A percentile compares a stretch with the other conserved stretches of the same genome.
Evolutionary conservation across 306 rosid genomes (phyloP).

Genomic region (Glycine soja): DNA sequence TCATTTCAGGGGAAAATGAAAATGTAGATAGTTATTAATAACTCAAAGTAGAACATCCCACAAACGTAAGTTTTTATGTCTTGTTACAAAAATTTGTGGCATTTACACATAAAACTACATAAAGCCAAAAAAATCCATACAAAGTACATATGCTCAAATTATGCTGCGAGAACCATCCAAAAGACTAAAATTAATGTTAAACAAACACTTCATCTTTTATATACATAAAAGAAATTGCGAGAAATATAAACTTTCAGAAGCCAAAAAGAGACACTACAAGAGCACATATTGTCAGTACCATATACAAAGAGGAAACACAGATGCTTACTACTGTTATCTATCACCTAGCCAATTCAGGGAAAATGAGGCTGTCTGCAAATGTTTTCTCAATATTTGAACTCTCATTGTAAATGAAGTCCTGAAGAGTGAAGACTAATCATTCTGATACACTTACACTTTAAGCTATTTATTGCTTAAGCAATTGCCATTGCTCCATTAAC

Average conservation of each 20-base stretch:
- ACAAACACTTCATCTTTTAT: not conserved
- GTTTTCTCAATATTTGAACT: constrained; percentile 41
- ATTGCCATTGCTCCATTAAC: constrained; percentile 90
- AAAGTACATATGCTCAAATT: not conserved
- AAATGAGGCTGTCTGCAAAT: constrained; percentile 51
- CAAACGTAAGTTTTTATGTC: not conserved
- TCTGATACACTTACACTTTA: constrained; percentile 64
- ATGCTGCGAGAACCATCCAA: not conserved
- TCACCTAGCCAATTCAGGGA: constrained; percentile 40
- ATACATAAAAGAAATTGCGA: not conserved
- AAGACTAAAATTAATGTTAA: not conserved
- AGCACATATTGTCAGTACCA: constrained; percentile 7
- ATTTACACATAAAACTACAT: not conserved
- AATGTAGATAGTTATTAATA: not conserved
- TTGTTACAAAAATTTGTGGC: not conserved
- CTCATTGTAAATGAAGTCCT: constrained; percentile 64
- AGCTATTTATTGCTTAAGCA: constrained; percentile 81
- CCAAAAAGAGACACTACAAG: constrained; percentile 13
- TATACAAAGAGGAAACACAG: constrained; percentile 34
- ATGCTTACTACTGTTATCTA: constrained; percentile 50
- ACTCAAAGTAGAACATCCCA: not conserved
- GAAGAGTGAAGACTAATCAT: constrained; percentile 95
- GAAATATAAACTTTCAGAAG: not conserved
- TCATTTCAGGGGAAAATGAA: not conserved
- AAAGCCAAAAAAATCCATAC: not conserved